Conservation (phyloP, 179 eudicot species). For the Corrigiola litoralis region DNA sequence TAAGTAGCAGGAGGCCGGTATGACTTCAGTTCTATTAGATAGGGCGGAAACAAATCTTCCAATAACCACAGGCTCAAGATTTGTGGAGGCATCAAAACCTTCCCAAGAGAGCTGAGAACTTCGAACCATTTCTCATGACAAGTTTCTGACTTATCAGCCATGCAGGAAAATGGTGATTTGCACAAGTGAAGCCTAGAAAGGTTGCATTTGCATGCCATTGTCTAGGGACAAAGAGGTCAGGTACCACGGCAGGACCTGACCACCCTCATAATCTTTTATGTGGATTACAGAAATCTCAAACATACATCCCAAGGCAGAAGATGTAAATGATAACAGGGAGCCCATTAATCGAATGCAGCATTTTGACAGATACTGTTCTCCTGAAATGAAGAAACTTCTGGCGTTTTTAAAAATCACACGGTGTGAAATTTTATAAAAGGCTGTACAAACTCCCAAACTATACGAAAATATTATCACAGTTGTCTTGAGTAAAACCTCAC, state of each 20-base stretch:
- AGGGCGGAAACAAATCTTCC: constrained; percentile 17
- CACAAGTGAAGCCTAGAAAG: not conserved
- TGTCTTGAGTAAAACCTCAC: too few relatives aligned
- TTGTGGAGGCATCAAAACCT: constrained; percentile 24
- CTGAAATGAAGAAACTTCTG: not conserved
- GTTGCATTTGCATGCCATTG: not conserved
- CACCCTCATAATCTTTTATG: not conserved
- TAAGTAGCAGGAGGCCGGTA: constrained; percentile 16
- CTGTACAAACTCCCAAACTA: not conserved
- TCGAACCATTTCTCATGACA: constrained; percentile 4
- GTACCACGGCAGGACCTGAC: not conserved
- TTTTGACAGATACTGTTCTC: not conserved
- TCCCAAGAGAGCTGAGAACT: constrained; percentile 16
- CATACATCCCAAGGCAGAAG: not conserved
- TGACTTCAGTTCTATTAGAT: constrained; percentile 17
- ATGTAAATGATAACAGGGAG: constrained; percentile 1
- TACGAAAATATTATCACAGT: not conserved
- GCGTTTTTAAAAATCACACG: not conserved
- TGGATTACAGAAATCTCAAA: constrained; percentile 1
- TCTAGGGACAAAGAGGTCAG: not conserved
- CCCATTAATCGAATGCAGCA: constrained; percentile 6
- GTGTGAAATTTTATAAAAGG: not conserved
- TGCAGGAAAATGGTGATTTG: not conserved
- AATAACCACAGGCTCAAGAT: constrained; percentile 22
- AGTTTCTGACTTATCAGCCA: constrained; percentile 8